Evolutionary conservation across 257 asterid genomes (phyloP).

Genomic region (Solanum piurae): DNA sequence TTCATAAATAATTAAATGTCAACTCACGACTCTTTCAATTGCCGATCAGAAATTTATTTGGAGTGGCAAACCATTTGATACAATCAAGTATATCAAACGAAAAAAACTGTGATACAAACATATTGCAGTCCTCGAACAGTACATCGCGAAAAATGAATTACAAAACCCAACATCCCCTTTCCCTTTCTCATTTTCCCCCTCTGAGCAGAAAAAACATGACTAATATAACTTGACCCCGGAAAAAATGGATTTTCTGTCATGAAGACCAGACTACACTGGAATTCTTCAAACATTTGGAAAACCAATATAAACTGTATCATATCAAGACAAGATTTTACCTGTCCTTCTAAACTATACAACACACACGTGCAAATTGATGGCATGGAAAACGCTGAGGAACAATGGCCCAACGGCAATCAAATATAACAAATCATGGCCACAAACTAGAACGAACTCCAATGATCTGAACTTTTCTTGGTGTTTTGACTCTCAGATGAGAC

Average conservation of each 20-base stretch:
- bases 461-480: constrained; percentile 36
- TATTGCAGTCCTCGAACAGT: not conserved
- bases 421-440: not conserved
- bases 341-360: not conserved
- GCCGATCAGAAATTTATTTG: not conserved
- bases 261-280: not conserved
- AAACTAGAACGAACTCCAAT: constrained; percentile 30
- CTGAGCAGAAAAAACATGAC: not conserved
- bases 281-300: not conserved
- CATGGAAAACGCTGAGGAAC: not conserved
- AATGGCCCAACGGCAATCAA: not conserved
- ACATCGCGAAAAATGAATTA: not conserved
- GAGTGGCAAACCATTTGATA: not conserved
- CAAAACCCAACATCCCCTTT: not conserved
- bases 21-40: not conserved
- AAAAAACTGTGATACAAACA: not conserved
- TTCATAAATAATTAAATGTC: too few species aligned
- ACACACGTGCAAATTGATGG: not conserved
- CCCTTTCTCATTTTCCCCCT: not conserved
- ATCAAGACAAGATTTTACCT: not conserved
- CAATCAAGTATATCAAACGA: not conserved
- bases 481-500: constrained; percentile 41
- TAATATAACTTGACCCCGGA: not conserved
- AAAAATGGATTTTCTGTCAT: not conserved
- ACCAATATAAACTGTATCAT: not conserved